Evolutionary conservation across 169 alveolate genomes (phyloP).

Genomic region (Besnoitia besnoiti): DNA sequence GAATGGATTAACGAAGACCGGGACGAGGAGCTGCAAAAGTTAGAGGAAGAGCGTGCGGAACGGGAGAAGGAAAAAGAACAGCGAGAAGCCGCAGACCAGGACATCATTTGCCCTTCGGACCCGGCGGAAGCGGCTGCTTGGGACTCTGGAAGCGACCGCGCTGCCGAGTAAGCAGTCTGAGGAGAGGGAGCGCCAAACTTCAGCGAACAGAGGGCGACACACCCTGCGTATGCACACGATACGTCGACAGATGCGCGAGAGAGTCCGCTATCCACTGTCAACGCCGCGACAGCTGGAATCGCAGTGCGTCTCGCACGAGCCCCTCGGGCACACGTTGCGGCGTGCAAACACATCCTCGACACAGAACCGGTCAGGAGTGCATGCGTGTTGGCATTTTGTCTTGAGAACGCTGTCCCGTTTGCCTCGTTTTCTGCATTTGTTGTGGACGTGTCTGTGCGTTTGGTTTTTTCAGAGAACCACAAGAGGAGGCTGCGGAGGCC

Average conservation of each 20-base stretch:
- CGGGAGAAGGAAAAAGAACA: neutral
- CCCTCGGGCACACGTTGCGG: too few relatives aligned
- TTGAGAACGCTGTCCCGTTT: too few relatives aligned
- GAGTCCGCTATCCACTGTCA: too few relatives aligned
- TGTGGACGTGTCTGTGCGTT: neutral
- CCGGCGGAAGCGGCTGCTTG: conserved; percentile 2
- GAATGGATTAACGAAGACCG: conserved; percentile 25
- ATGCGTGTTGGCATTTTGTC: too few relatives aligned
- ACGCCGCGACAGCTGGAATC: too few relatives aligned
- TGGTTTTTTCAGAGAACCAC: too few relatives aligned
- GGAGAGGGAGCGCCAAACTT: neutral
- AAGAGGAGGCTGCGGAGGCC: neutral
- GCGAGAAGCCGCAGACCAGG: neutral
- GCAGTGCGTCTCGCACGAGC: too few relatives aligned
- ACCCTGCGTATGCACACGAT: too few relatives aligned
- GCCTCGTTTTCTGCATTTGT: neutral
- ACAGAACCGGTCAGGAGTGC: too few relatives aligned
- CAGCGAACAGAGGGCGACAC: too few relatives aligned
- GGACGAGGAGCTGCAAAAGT: neutral
- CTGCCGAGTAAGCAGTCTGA: neutral
- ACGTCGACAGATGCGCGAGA: too few relatives aligned
- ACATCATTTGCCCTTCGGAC: neutral
- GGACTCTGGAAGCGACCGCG: neutral
- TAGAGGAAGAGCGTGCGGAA: neutral
- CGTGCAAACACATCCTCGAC: too few relatives aligned